A percentile compares a stretch with the other conserved stretches of the same genome.
These are phyloP conservation scores for Akebia trifoliata DNA, from an alignment of 164 flowering plant genomes.

Conservation along the genomic window DNA sequence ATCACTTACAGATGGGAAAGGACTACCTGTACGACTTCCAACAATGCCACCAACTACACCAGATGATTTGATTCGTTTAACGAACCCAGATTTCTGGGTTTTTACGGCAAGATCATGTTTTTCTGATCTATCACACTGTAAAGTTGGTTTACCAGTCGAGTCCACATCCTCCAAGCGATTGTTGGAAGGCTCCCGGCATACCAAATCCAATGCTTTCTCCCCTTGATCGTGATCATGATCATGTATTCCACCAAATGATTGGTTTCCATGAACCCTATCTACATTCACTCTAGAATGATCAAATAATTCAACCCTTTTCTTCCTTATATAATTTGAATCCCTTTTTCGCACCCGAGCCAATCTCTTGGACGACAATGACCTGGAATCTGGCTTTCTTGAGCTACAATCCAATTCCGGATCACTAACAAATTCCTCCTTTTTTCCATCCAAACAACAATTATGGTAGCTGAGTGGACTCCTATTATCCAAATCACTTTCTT, in stretches of 20 bases:
- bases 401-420: constrained; percentile 27
- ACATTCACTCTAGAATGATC: constrained; percentile 15
- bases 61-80: constrained; percentile 25
- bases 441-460: constrained; percentile 17
- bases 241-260: constrained; percentile 24
- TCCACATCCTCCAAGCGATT: constrained; percentile 36
- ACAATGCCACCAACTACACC: constrained; percentile 30
- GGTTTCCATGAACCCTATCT: constrained; percentile 15
- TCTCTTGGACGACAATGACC: constrained; percentile 15
- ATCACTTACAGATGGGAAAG: constrained; percentile 37
- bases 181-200: constrained; percentile 22
- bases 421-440: constrained; percentile 20
- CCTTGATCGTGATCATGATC: constrained; percentile 13
- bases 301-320: constrained; percentile 19
- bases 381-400: constrained; percentile 16
- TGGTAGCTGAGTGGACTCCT: constrained; percentile 11
- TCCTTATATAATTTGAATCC: constrained; percentile 8
- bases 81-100: constrained; percentile 22
- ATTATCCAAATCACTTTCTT: constrained; percentile 18
- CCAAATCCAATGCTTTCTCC: constrained; percentile 31
- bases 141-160: constrained; percentile 31
- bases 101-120: constrained; percentile 14
- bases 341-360: constrained; percentile 14
- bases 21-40: constrained; percentile 47
- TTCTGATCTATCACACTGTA: constrained; percentile 21